phyloP scores from a whole-genome alignment of 371 early-diverging fungal species.

The Mortierella sp. region DNA sequence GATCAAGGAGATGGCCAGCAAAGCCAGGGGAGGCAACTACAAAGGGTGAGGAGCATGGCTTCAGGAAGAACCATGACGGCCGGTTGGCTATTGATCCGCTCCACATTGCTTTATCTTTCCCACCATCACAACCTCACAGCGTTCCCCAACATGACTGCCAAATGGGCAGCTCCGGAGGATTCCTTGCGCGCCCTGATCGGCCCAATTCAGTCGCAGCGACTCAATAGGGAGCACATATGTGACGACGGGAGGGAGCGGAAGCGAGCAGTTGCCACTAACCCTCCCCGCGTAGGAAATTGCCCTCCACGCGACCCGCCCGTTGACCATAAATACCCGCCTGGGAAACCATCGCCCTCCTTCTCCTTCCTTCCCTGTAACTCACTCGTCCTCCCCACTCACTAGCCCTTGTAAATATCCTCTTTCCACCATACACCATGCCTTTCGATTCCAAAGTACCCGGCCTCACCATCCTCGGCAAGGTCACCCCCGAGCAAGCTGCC shows the following conservation, averaged over 20 bases:
- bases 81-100: too few species aligned
- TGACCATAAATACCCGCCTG: not conserved
- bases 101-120: too few species aligned
- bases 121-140: too few species aligned
- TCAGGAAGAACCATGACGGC: too few species aligned
- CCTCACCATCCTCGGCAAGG: constrained; percentile 69
- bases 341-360: not conserved
- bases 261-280: too few species aligned
- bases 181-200: not conserved
- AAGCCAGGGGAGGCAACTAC: constrained; percentile 61
- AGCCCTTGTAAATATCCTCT: not conserved
- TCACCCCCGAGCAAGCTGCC: constrained; percentile 60
- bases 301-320: not conserved
- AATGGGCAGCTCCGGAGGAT: not conserved
- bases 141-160: too few species aligned
- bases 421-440: constrained; percentile 19
- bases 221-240: too few species aligned
- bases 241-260: not conserved
- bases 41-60: constrained; percentile 30
- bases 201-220: not conserved
- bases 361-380: not conserved
- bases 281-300: too few species aligned
- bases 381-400: not conserved
- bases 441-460: constrained; percentile 60
- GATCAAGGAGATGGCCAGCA: constrained; percentile 76